These are phyloP conservation scores for Jamesozyma piceae DNA, from an alignment of 805 yeast genomes.

Conservation along the genomic window DNA sequence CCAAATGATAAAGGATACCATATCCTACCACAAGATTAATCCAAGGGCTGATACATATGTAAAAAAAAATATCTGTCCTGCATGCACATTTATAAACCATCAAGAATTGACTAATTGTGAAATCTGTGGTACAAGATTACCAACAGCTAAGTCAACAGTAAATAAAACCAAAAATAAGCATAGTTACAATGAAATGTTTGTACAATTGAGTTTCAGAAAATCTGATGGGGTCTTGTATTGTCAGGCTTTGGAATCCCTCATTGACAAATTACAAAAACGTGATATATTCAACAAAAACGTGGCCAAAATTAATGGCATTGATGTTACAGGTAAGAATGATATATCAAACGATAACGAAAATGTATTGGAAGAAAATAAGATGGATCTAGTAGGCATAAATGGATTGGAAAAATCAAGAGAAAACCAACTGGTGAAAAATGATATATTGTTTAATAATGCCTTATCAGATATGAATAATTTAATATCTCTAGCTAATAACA, in stretches of 20 bases:
- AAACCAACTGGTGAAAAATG: conserved; percentile 46
- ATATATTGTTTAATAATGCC: conserved; percentile 54
- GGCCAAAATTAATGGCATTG: conserved; percentile 27
- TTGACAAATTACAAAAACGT: conserved; percentile 34
- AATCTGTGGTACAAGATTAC: conserved; percentile 64
- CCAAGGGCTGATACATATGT: background rate
- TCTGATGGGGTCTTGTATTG: conserved; percentile 55
- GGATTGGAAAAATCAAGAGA: conserved; percentile 55
- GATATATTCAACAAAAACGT: conserved; percentile 25
- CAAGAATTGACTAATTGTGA: conserved; percentile 73
- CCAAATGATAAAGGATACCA: conserved; percentile 30
- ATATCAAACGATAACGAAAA: background rate
- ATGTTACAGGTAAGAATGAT: conserved; percentile 8
- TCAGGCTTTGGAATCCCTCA: conserved; percentile 34
- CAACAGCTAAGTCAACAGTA: conserved; percentile 2
- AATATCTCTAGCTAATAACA: conserved; percentile 69
- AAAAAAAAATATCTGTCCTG: conserved; percentile 33
- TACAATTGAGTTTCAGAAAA: conserved; percentile 67
- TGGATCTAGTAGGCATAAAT: conserved; percentile 53
- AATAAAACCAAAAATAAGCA: background rate
- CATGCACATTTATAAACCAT: conserved; percentile 78
- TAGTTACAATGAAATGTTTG: conserved; percentile 16
- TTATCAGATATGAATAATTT: conserved; percentile 67
- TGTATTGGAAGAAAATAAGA: conserved; percentile 17
- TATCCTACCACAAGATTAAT: conserved; percentile 8